These are phyloP conservation scores for Pichia sp. DNA, from an alignment of 1,139 yeast species.

Conservation along the genomic window DNA sequence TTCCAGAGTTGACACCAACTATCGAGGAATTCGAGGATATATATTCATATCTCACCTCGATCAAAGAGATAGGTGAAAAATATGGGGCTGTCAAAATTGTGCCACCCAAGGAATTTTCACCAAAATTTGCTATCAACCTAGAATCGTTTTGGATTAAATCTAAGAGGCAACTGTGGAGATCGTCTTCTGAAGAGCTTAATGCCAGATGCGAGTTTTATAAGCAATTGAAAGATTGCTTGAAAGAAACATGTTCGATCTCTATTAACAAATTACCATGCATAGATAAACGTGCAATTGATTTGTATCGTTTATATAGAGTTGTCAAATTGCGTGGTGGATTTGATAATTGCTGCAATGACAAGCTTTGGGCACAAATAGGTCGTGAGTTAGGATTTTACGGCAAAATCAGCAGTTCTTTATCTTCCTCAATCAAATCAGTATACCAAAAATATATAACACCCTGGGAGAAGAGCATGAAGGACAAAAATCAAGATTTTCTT, in stretches of 20 bases:
- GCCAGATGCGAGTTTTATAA: slow-evolving; percentile 36
- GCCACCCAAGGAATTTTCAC: slow-evolving; percentile 45
- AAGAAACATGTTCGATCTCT: slow-evolving; percentile 21
- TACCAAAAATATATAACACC: slow-evolving; percentile 39
- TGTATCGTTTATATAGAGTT: slow-evolving; percentile 47
- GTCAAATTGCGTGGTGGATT: slow-evolving; percentile 60
- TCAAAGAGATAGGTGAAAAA: slow-evolving; percentile 43
- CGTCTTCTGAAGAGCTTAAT: slow-evolving; percentile 33
- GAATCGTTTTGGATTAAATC: slow-evolving; percentile 58
- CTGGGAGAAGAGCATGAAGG: slow-evolving; percentile 16
- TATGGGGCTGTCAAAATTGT: slow-evolving; percentile 73
- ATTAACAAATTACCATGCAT: slow-evolving; percentile 45
- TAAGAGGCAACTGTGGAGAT: slow-evolving; percentile 47
- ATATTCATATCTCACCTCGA: slow-evolving; percentile 46
- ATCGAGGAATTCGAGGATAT: slow-evolving; percentile 35
- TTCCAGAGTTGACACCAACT: slow-evolving; percentile 31
- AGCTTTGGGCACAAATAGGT: slow-evolving; percentile 65
- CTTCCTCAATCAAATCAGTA: slow-evolving; percentile 62
- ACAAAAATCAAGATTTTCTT: slow-evolving; percentile 9
- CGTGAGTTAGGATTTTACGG: slow-evolving; percentile 74
- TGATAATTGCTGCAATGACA: slow-evolving; percentile 48
- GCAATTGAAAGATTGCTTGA: slow-evolving; percentile 35
- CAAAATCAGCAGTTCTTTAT: slow-evolving; percentile 63
- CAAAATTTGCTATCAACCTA: slow-evolving; percentile 42
- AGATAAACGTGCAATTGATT: slow-evolving; percentile 54